phyloP scores from a whole-genome alignment of 1,284 basidiomycete species.

The Malassezia cuniculi region DNA sequence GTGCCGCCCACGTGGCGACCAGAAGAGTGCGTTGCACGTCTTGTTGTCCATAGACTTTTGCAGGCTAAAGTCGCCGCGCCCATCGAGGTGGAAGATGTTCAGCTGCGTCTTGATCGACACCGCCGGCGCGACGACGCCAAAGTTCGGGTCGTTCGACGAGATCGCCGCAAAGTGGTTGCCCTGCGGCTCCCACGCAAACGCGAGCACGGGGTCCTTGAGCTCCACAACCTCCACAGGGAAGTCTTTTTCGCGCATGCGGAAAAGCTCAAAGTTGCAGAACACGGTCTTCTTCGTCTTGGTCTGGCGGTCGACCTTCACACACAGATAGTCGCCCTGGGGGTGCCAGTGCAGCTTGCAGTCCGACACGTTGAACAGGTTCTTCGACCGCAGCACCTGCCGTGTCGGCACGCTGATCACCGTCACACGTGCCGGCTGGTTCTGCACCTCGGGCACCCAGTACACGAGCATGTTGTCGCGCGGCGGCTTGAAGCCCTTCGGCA shows the following conservation, averaged over 20 bases:
- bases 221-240: constrained; percentile 96
- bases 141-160: constrained; percentile 83
- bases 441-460: constrained; percentile 93
- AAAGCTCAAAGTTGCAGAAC: constrained; percentile 96
- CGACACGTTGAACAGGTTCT: constrained; percentile 96
- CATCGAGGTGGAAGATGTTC: constrained; percentile 89
- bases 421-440: constrained; percentile 91
- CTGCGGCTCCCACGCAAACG: constrained; percentile 97
- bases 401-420: constrained; percentile 80
- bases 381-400: constrained; percentile 72
- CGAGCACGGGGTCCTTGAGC: constrained; percentile 88
- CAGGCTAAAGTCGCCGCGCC: constrained; percentile 87
- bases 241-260: constrained; percentile 93
- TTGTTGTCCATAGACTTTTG: constrained; percentile 71
- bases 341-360: constrained; percentile 99
- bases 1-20: constrained; percentile 93
- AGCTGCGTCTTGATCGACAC: constrained; percentile 90
- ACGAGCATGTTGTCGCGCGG: constrained; percentile 77
- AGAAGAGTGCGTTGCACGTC: constrained; percentile 86
- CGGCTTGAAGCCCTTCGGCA: constrained; percentile 47
- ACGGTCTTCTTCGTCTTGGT: constrained; percentile 99
- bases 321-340: constrained; percentile 95
- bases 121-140: constrained; percentile 72
- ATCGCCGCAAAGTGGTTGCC: constrained; percentile 93
- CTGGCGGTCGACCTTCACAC: constrained; percentile 97